These are phyloP conservation scores for Oehlia diaphana DNA, from an alignment of 192 early-diverging fungal species.

Conservation along the genomic window DNA sequence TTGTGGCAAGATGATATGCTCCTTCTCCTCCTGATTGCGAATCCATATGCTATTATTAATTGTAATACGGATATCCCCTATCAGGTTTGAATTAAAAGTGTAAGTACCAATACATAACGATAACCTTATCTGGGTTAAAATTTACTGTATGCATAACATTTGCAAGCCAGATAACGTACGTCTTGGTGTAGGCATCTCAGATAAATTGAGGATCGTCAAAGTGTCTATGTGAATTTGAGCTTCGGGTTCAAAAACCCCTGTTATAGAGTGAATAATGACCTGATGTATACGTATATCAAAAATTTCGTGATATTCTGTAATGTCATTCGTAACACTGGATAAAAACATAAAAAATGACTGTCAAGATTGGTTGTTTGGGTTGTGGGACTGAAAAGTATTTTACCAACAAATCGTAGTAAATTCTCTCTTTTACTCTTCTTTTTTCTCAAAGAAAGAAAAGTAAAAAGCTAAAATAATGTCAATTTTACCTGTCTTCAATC, in stretches of 20 bases:
- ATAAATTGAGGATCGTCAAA: constrained; percentile 16
- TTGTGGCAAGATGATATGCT: not conserved
- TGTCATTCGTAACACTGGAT: too few species aligned
- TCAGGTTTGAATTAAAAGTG: constrained; percentile 18
- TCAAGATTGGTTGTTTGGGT: not conserved
- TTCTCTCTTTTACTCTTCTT: too few species aligned
- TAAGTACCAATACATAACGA: not conserved
- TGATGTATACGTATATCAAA: constrained; percentile 4
- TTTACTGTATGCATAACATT: not conserved
- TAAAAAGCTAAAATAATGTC: not conserved
- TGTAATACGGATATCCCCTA: constrained; percentile 21
- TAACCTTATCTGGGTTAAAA: not conserved
- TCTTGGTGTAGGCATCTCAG: constrained; percentile 23
- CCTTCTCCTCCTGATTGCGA: too few species aligned
- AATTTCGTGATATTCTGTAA: constrained; percentile 5
- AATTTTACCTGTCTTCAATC: constrained; percentile 21
- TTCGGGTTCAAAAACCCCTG: constrained; percentile 26
- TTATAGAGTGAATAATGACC: not conserved
- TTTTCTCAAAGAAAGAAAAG: not conserved
- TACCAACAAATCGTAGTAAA: too few species aligned
- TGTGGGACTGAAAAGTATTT: not conserved
- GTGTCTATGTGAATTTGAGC: constrained; percentile 27
- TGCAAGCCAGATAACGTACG: constrained; percentile 12
- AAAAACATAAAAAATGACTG: not conserved
- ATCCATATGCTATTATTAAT: constrained; percentile 18